These are phyloP conservation scores for Suillus weaverae DNA, from an alignment of 768 basidiomycete genomes.

Conservation along the genomic window DNA sequence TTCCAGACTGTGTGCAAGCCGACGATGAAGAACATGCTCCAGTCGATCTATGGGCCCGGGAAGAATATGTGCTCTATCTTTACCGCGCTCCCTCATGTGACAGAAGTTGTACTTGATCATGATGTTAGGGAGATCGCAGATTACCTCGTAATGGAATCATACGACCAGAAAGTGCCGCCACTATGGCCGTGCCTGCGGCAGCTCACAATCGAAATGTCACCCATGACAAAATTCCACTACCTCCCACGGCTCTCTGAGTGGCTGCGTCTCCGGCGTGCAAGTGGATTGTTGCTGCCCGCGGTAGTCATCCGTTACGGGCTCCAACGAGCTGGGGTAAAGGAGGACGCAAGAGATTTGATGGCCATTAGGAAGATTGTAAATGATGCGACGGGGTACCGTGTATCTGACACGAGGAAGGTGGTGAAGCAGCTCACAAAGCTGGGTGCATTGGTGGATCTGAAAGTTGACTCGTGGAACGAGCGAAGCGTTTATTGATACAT, in stretches of 20 bases:
- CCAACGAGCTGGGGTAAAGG: neutral
- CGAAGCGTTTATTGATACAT: neutral
- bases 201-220: neutral
- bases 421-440: neutral
- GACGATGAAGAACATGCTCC: slow-evolving; percentile 4
- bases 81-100: neutral
- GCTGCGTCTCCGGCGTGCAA: neutral
- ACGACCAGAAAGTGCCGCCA: neutral
- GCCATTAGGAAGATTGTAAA: neutral
- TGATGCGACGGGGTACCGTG: neutral
- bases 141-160: neutral
- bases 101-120: neutral
- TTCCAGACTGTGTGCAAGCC: neutral
- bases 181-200: neutral
- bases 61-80: neutral
- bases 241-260: neutral
- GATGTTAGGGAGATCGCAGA: slow-evolving; percentile 1
- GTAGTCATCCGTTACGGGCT: neutral
- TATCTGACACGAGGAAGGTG: neutral
- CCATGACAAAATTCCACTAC: neutral
- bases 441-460: neutral
- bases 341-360: neutral
- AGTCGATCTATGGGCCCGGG: neutral
- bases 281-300: neutral
- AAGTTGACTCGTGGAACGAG: neutral